Evolutionary conservation across 768 basidiomycete species (phyloP), one percentile per base, ranked within the genome.

Genomic region (Mycena latifolia): DNA sequence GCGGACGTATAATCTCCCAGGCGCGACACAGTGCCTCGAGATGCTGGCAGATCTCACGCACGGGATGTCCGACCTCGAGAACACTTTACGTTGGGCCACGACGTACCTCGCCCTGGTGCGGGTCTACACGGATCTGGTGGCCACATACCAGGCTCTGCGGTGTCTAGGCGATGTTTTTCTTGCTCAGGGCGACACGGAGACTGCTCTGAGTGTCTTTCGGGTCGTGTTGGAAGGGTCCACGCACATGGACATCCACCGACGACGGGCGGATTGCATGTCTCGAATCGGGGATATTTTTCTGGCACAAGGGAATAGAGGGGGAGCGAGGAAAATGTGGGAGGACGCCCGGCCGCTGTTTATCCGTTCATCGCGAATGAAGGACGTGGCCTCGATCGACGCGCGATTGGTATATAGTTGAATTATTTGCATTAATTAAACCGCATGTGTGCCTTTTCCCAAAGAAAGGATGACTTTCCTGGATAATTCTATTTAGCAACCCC

Each of bases 61-160:
- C n/a, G 52, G 31, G 5, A 47, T 61, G 33, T 37, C 11, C 31
- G 43, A 29, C 29, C 12, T 48, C 24, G 33, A 39, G 17, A 18
- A 18, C 20, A 29, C 46, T 2, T 39, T 47, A 24, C 54, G 47
- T 18, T 55, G 61, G 61, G 54, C 61, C 11, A 43, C 7, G 8
- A 33, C 17, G 22, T 54, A 61, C 43, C 45, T 61, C 43, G 61
- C 53, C 24, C 15, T 29, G 1, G 47, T 48, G 33, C 33, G 54
- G 4, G 35, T 31, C 18, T 46, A 10, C 18, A 14, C 7, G 10
- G 47, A 63, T 50, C 4, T 39, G 22, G 24, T 35, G 48, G 24
- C 12, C 24, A 54, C 53, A 18, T 37, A 61, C 45, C 52, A 63
- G 47, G 47, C 54, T 9, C 20, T 63, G 27, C 61, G 61, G n/a